phyloP scores from a whole-genome alignment of 192 early-diverging fungal species.

The Podila clonocystis region DNA sequence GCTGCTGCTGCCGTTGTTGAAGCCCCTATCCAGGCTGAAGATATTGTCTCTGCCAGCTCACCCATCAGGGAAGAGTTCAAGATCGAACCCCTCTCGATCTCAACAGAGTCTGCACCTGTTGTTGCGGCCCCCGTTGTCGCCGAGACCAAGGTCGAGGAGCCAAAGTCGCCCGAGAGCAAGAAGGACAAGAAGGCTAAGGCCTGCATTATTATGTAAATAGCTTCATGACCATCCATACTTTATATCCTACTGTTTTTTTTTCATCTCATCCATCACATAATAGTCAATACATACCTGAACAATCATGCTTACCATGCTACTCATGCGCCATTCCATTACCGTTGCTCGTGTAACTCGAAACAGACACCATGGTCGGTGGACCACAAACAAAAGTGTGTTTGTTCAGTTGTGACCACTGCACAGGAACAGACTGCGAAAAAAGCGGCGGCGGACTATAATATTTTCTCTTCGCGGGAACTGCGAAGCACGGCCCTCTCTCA shows the following conservation, averaged over 20 bases:
- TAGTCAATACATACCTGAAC: conserved; percentile 1
- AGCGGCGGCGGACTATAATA: too few species aligned
- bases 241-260: neutral
- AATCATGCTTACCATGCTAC: too few species aligned
- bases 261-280: neutral
- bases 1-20: conserved; percentile 3
- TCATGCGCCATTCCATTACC: too few species aligned
- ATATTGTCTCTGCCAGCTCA: neutral
- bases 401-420: neutral
- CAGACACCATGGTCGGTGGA: too few species aligned
- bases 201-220: conserved; percentile 14
- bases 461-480: neutral
- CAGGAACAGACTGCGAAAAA: neutral
- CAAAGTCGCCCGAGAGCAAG: conserved; percentile 9
- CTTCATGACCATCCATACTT: neutral
- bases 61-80: conserved; percentile 5
- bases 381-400: neutral
- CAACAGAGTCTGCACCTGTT: neutral
- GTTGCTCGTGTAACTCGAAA: too few species aligned
- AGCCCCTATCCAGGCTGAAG: conserved; percentile 2
- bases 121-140: conserved; percentile 9
- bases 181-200: conserved; percentile 14
- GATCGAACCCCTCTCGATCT: conserved; percentile 2
- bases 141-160: neutral
- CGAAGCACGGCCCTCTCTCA: conserved; percentile 1